Evolutionary conservation across 2,329 filamentous ascomycete species (phyloP).

Genomic region (Stylonectria norvegica): DNA sequence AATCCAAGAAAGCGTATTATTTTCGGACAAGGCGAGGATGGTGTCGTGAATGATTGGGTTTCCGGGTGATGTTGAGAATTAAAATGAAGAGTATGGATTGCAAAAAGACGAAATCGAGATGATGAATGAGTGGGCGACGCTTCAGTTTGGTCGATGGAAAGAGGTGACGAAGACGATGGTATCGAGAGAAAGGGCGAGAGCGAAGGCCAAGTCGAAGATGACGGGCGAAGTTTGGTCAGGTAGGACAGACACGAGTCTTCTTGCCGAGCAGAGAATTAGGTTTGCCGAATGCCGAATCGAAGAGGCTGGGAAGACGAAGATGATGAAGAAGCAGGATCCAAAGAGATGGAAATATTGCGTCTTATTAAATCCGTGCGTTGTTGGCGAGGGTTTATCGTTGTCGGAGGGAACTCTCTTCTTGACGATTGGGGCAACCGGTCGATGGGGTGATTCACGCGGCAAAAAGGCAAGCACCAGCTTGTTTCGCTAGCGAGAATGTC

Average conservation of each 20-base stretch:
- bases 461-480: slow-evolving; percentile 25
- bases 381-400: slow-evolving; percentile 11
- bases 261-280: no score
- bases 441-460: slow-evolving; percentile 23
- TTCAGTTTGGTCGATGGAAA: slow-evolving; percentile 13
- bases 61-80: slow-evolving; percentile 17
- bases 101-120: slow-evolving; percentile 14
- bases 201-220: slow-evolving; percentile 4
- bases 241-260: slow-evolving; percentile 8
- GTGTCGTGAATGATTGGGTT: slow-evolving; percentile 16
- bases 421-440: no score
- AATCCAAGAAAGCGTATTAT: slow-evolving; percentile 25
- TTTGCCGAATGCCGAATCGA: no score
- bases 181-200: slow-evolving; percentile 5
- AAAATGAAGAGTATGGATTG: slow-evolving; percentile 20
- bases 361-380: slow-evolving; percentile 5
- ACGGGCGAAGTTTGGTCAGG: not conserved
- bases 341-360: no score
- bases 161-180: slow-evolving; percentile 6
- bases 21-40: slow-evolving; percentile 13
- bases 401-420: no score
- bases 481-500: no score
- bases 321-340: slow-evolving; percentile 17
- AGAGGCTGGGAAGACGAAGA: no score
- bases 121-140: slow-evolving; percentile 25